Base-by-base conservation (phyloP, 768 basidiomycete species). In the Russula sp. region DNA sequence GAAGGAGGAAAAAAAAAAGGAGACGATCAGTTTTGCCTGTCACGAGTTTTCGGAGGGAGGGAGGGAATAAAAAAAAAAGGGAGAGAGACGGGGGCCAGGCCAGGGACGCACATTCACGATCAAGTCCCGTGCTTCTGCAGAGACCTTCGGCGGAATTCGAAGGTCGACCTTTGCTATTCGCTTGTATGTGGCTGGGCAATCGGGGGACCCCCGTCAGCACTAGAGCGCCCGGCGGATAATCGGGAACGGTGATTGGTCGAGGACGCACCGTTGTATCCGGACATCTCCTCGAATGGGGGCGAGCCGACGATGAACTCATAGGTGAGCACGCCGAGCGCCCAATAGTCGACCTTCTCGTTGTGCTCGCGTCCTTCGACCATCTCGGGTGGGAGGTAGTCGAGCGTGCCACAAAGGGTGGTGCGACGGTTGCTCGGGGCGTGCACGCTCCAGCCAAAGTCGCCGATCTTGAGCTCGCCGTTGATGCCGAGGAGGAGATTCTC, bases 381-480 rank as follows among this genome's bases (percentile, higher is more conserved):
- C 79, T 98, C 96, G 13, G 97, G 96, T 0, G 97, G 95, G 11
- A 99, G 81, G 72, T 98, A 98, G 73, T 98, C 97, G 50, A 98
- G 77, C 1, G 96, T 98, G 13, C 96, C 96, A 69, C 96, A 98
- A 11, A 98, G 80, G 0, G 97, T 98, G 76, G 82, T 88, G 49
- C 96, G 77, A 50, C 94, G 78, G 71, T 94, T 91, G 1, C 91
- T 85, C 0, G 96, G 96, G 0, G 95, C 96, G 73, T 98, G 96
- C 8, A 97, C 94, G 70, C 89, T 93, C 96, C 97, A 99, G 10
- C 97, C 97, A 74, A 98, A 98, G 75, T 98, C 96, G 3, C 87
- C 97, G 65, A 99, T 96, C 80, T 99, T 98, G 69, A 99, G 79
- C 73, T 98, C 96, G 45, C 96, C 96, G 68, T 94, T 93, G 70